phyloP scores from a whole-genome alignment of 2,329 filamentous ascomycete genomes.

The Alternaria incomplexa region DNA sequence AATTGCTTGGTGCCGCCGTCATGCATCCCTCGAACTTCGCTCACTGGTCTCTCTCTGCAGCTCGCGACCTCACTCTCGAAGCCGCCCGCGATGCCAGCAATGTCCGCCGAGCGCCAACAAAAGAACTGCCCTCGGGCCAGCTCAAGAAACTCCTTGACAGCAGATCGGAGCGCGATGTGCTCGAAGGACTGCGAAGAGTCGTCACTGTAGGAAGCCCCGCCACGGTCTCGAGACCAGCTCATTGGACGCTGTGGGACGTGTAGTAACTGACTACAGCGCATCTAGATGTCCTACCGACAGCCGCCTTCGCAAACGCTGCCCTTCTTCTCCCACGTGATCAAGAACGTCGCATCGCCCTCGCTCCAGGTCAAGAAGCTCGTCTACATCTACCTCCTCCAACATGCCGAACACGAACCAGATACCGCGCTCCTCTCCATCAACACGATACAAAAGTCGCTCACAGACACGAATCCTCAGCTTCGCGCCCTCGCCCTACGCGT shows the following conservation, averaged over 20 bases:
- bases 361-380: conserved; percentile 97
- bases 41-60: conserved; percentile 60
- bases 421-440: conserved; percentile 96
- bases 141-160: conserved; percentile 96
- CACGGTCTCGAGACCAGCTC: conserved; percentile 1
- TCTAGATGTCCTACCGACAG: conserved; percentile 95
- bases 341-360: conserved; percentile 94
- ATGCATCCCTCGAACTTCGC: conserved; percentile 49
- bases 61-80: conserved; percentile 96
- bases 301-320: conserved; percentile 71
- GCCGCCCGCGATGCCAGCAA: conserved; percentile 85
- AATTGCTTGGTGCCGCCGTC: conserved; percentile 3
- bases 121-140: conserved; percentile 76
- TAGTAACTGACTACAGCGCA: conserved; percentile 24
- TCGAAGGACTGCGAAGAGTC: conserved; percentile 88
- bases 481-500: conserved; percentile 91
- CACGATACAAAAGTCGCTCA: conserved; percentile 96
- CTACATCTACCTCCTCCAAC: conserved; percentile 96
- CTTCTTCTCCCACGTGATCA: conserved; percentile 97
- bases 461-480: conserved; percentile 87
- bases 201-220: conserved; percentile 70
- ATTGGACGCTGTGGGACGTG: conserved; percentile 8
- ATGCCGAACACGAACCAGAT: conserved; percentile 95
- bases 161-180: conserved; percentile 86
- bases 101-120: conserved; percentile 61